Conservation (phyloP, 2,329 filamentous ascomycete species). For the Diaporthe capsici region DNA sequence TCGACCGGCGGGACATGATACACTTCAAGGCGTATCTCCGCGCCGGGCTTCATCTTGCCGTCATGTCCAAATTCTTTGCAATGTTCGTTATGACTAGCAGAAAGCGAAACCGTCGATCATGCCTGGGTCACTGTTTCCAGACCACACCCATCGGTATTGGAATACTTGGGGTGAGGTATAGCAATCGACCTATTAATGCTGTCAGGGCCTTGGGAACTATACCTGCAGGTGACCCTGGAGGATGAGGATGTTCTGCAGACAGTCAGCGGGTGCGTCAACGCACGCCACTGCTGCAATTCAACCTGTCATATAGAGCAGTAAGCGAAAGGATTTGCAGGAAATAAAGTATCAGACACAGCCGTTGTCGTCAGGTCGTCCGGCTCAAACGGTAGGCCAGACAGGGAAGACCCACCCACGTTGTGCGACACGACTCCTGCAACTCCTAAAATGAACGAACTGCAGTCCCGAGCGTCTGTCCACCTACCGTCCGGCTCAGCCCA, state of each 20-base stretch:
- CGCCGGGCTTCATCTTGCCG: not conserved
- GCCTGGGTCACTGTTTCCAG: slow-evolving; percentile 2
- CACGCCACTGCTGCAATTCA: not conserved
- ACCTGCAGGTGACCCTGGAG: not conserved
- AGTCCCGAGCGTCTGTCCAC: not conserved
- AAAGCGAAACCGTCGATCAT: slow-evolving; percentile 22
- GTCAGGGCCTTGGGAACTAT: not conserved
- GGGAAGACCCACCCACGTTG: slow-evolving; percentile 5
- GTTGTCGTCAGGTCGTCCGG: not conserved
- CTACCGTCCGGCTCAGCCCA: not conserved
- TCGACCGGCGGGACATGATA: not conserved
- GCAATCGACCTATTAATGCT: not conserved
- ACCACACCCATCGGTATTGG: not conserved
- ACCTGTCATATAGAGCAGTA: not conserved
- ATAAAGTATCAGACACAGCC: not conserved
- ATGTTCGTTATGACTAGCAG: not conserved
- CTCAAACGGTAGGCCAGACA: not conserved
- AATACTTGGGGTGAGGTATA: not conserved
- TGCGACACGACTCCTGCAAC: slow-evolving; percentile 4
- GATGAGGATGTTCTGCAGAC: not conserved
- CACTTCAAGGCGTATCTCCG: not conserved
- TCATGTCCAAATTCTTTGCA: not conserved
- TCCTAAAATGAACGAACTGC: slow-evolving; percentile 12
- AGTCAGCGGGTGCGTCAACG: not conserved
- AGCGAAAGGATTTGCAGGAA: slow-evolving; percentile 6